Evolutionary conservation across 768 basidiomycete genomes (phyloP), one percentile per base, ranked within the genome.

Genomic region (Mrakia blollopis): DNA sequence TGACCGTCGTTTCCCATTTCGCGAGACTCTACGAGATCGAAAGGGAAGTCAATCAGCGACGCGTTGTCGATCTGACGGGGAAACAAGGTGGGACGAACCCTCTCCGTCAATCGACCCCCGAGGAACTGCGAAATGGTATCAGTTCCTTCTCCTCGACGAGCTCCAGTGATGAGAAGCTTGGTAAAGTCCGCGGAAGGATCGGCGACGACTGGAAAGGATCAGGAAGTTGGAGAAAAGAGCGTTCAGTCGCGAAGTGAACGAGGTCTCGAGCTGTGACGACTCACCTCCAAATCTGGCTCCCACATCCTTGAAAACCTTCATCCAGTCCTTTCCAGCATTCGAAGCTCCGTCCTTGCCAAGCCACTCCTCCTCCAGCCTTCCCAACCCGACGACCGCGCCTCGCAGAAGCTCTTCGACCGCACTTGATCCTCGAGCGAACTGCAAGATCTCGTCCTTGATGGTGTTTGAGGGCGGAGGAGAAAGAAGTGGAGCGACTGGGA

Each of bases 1-100:
- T 67, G 54, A 80, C 79, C 23, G 78, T 73, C 21, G 47, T 37
- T 44, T 82, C 82, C 82, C 82, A 82, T 25, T 79, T 80, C 13
- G 61, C 62, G 14, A 82, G 67, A 16, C 71, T 73, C 80, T 79
- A 41, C 14, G 21, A 28, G 47, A 10, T 1, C 21, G 4, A 14
- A 30, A 39, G 30, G 44, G 16, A 9, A 23, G 7, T 0, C 23
- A n/a, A 10, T 39, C 16, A 39, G 37, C 32, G 16, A 35, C 63
- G 28, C 62, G 23, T 35, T 9, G 21, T 14, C 23, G 60, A 10
- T 37, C 13, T 41, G 11, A 44, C 9, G 50, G 18, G n/a, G n/a
- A n/a, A 21, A 16, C 47, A 50, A 16, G 50, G n/a, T 32, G 57
- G 44, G 62, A 52, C n/a, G 5, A 6, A 77, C 76, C 37, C 76